phyloP scores from a whole-genome alignment of 768 basidiomycete genomes.

The Daedalea quercina region DNA sequence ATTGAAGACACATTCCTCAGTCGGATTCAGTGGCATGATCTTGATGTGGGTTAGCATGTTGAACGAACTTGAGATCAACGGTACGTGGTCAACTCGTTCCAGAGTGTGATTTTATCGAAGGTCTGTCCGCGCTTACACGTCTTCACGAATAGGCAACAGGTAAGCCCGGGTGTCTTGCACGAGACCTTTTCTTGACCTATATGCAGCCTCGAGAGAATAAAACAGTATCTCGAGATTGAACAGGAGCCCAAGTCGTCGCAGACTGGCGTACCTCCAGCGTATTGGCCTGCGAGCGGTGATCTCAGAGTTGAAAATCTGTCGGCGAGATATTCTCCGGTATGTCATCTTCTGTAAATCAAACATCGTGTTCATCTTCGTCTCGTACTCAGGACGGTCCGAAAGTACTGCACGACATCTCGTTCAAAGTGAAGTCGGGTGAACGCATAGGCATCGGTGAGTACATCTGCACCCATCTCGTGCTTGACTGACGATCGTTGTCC shows the following conservation, averaged over 20 bases:
- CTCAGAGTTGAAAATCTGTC: slow-evolving; percentile 41
- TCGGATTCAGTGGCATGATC: slow-evolving; percentile 53
- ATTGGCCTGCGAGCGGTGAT: slow-evolving; percentile 52
- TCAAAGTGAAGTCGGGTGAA: slow-evolving; percentile 49
- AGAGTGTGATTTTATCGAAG: background rate
- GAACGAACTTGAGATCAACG: slow-evolving; percentile 41
- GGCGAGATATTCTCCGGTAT: slow-evolving; percentile 35
- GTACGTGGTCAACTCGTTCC: slow-evolving; percentile 19
- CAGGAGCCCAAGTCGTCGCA: slow-evolving; percentile 37
- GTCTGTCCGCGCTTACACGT: background rate
- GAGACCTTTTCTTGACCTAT: background rate
- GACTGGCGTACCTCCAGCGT: slow-evolving; percentile 44
- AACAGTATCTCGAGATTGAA: slow-evolving; percentile 46
- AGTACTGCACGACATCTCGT: slow-evolving; percentile 46
- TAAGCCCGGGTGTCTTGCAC: background rate
- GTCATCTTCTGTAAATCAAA: background rate
- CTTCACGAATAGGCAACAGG: slow-evolving; percentile 25
- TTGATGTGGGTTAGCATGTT: slow-evolving; percentile 41
- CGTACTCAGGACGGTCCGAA: slow-evolving; percentile 41
- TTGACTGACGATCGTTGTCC: background rate
- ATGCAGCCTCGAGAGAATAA: slow-evolving; percentile 38
- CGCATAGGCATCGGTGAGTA: slow-evolving; percentile 42
- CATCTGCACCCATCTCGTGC: background rate
- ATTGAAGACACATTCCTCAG: slow-evolving; percentile 14
- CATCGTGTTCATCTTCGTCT: background rate